Percentiles rank a stretch among this genome's conserved stretches.
Conservation (phyloP, 78 protist species). For the Dictyostelium purpureum region DNA sequence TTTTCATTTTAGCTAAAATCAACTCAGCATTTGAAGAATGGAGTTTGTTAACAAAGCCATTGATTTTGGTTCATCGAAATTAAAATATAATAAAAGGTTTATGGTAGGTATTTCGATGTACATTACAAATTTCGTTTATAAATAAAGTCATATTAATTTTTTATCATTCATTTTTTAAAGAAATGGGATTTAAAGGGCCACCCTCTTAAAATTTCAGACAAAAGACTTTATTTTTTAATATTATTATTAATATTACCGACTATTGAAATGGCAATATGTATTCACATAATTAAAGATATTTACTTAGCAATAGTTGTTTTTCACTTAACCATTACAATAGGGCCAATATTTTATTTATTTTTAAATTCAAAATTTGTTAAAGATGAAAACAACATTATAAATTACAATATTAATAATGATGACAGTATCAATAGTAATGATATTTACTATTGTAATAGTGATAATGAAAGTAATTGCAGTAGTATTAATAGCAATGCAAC, state of each 20-base stretch:
- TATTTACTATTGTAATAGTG: too few relatives aligned
- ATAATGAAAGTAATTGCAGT: too few relatives aligned
- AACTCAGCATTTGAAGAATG: too few relatives aligned
- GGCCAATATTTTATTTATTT: not conserved
- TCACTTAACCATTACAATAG: not conserved
- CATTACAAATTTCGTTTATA: too few relatives aligned
- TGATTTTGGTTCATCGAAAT: not conserved
- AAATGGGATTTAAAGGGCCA: constrained; percentile 31
- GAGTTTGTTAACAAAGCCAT: not conserved
- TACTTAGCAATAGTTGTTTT: constrained; percentile 14
- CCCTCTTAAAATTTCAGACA: not conserved
- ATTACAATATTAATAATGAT: not conserved
- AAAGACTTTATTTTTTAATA: not conserved
- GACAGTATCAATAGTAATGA: not conserved
- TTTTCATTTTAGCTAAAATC: too few relatives aligned
- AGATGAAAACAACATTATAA: not conserved
- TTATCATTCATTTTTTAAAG: not conserved
- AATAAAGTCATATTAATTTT: not conserved
- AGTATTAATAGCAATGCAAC: too few relatives aligned
- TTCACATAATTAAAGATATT: constrained; percentile 9
- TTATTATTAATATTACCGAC: constrained; percentile 7
- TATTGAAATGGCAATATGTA: constrained; percentile 1
- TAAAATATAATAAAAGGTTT: constrained; percentile 1
- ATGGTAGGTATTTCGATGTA: not conserved
- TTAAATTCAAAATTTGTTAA: not conserved